A percentile compares a stretch with the other conserved stretches of the same genome.
These are phyloP conservation scores for Pseudopyrenochaeta lycopersici DNA, from an alignment of 2,329 filamentous ascomycete genomes.

Conservation along the genomic window DNA sequence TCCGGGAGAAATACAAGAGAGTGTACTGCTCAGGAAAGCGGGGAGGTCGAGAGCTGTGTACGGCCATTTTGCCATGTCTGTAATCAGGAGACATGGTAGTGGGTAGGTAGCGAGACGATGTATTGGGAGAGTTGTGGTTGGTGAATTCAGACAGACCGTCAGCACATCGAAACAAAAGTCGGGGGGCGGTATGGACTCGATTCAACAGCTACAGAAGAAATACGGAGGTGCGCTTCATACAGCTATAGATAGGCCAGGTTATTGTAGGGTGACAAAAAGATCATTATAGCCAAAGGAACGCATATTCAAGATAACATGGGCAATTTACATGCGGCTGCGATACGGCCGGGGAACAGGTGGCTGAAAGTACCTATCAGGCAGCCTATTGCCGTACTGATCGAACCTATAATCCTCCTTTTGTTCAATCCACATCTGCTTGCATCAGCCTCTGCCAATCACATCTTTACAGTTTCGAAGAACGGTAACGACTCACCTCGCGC, in stretches of 20 bases:
- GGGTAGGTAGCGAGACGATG: no score
- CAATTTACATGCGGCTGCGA: constrained; percentile 38
- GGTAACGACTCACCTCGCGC: constrained; percentile 43
- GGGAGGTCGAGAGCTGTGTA: no score
- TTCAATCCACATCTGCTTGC: constrained; percentile 45
- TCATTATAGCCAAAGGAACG: constrained; percentile 18
- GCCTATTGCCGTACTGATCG: constrained; percentile 47
- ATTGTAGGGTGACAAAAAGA: constrained; percentile 15
- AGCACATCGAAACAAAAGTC: no score
- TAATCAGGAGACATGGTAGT: no score
- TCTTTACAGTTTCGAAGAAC: constrained; percentile 16
- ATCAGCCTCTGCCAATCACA: constrained; percentile 16
- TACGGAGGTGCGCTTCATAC: background rate
- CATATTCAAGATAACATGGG: background rate
- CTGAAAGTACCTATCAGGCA: constrained; percentile 42
- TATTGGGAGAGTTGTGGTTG: no score
- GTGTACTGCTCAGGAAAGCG: no score
- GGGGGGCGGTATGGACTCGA: background rate
- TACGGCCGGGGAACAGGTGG: constrained; percentile 32
- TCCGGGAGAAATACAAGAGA: no score
- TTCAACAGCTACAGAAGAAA: constrained; percentile 8
- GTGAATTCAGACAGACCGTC: no score
- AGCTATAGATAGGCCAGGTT: constrained; percentile 8
- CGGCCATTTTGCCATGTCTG: no score
- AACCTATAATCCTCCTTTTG: constrained; percentile 47